These are phyloP conservation scores for Amanita phalloides DNA, from an alignment of 768 basidiomycete genomes.

Conservation along the genomic window DNA sequence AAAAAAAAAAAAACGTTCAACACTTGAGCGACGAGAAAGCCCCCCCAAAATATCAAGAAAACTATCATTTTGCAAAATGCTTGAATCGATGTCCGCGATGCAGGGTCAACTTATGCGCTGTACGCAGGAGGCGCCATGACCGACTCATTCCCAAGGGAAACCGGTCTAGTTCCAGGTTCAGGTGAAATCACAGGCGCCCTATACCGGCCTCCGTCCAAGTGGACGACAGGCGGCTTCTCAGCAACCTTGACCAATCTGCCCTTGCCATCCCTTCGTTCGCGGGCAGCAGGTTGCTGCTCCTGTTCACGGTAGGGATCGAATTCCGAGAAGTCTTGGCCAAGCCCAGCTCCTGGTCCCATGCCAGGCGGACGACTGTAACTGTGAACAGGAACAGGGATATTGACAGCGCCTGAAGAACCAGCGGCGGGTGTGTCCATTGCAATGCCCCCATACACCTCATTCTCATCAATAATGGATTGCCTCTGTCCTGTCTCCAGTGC, in stretches of 20 bases:
- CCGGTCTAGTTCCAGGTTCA: background rate
- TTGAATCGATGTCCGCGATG: background rate
- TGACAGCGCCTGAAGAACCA: background rate
- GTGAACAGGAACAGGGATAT: background rate
- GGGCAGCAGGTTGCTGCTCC: conserved; percentile 5
- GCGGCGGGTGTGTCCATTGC: conserved; percentile 1
- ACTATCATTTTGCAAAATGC: background rate
- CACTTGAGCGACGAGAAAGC: background rate
- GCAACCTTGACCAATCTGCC: conserved; percentile 17
- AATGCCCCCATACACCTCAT: conserved; percentile 1
- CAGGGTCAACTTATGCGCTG: background rate
- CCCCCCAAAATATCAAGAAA: background rate
- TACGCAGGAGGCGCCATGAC: background rate
- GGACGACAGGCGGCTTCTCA: conserved; percentile 24
- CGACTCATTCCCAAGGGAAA: background rate
- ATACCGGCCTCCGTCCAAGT: conserved; percentile 28
- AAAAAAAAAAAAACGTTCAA: background rate
- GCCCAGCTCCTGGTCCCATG: background rate
- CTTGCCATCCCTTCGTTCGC: conserved; percentile 17
- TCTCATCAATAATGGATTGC: background rate
- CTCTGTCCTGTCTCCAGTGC: background rate
- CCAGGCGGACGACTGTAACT: background rate
- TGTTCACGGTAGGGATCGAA: background rate
- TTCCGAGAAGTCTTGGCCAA: background rate
- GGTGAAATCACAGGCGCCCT: conserved; percentile 5